phyloP scores from a whole-genome alignment of 371 early-diverging fungal species.

The Actinomucor elegans region DNA sequence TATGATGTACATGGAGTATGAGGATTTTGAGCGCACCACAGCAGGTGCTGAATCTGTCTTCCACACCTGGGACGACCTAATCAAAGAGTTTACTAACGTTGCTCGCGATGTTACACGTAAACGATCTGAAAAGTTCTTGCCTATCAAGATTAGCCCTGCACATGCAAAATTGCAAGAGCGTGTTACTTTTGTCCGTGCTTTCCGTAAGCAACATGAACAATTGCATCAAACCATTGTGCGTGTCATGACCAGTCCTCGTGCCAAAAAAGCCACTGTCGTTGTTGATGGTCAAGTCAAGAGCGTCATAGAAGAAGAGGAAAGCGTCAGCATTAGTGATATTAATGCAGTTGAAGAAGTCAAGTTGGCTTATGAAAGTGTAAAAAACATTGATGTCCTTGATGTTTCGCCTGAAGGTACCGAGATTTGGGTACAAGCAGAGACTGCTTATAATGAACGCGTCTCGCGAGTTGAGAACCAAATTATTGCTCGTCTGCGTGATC shows the following conservation, averaged over 20 bases:
- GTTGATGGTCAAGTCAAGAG: constrained; percentile 53
- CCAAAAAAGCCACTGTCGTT: constrained; percentile 51
- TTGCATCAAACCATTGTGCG: constrained; percentile 91
- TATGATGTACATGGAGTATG: constrained; percentile 92
- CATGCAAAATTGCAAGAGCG: constrained; percentile 95
- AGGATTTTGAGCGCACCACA: constrained; percentile 80
- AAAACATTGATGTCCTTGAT: constrained; percentile 94
- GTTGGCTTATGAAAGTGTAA: constrained; percentile 90
- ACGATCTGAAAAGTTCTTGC: constrained; percentile 90
- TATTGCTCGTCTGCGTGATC: constrained; percentile 90
- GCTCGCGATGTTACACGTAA: constrained; percentile 95
- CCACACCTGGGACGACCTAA: constrained; percentile 91
- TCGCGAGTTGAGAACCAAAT: constrained; percentile 96
- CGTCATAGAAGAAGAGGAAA: constrained; percentile 57
- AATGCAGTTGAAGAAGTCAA: constrained; percentile 90
- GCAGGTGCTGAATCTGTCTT: constrained; percentile 89
- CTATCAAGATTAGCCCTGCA: constrained; percentile 90
- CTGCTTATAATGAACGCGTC: constrained; percentile 92
- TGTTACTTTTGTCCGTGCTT: constrained; percentile 82
- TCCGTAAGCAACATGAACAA: constrained; percentile 96
- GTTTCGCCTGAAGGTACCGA: constrained; percentile 93
- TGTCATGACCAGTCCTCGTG: constrained; percentile 82
- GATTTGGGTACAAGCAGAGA: constrained; percentile 90
- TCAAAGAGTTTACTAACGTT: constrained; percentile 93
- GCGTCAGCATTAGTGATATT: constrained; percentile 64